Percentiles rank a stretch among this genome's conserved stretches.
These are phyloP conservation scores for Schwanniomyces yamadae DNA, from an alignment of 805 yeast genomes.

Conservation along the genomic window DNA sequence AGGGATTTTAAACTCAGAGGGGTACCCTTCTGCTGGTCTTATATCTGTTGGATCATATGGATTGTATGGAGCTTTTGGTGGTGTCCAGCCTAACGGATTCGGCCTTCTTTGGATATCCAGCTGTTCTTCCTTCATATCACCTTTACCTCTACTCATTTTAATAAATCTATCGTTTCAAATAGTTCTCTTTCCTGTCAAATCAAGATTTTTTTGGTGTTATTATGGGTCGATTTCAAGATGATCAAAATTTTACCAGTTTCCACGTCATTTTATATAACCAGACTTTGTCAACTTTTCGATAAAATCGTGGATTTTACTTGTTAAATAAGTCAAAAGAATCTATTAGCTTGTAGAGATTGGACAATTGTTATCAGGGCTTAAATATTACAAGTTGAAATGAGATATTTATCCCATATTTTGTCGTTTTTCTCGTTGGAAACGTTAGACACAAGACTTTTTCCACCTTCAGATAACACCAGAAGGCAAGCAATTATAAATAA, in stretches of 20 bases:
- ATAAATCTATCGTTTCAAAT: no score
- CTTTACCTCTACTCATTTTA: conserved; percentile 3
- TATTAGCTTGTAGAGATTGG: no score
- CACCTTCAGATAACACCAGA: conserved; percentile 33
- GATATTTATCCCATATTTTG: conserved; percentile 18
- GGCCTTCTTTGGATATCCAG: conserved; percentile 57
- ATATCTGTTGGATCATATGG: conserved; percentile 78
- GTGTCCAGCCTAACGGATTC: conserved; percentile 76
- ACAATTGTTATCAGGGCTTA: no score
- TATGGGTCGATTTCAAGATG: no score
- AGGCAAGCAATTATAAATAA: conserved; percentile 29
- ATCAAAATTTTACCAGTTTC: no score
- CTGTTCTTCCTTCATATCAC: conserved; percentile 1
- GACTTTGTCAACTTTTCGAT: no score
- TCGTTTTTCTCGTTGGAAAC: conserved; percentile 51
- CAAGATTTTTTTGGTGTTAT: no score
- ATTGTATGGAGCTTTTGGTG: conserved; percentile 80
- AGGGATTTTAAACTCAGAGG: conserved; percentile 74
- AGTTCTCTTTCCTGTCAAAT: no score
- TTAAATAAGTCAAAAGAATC: no score
- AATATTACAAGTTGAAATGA: no score
- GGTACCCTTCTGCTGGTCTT: conserved; percentile 83
- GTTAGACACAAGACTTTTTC: conserved; percentile 49
- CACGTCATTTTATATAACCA: no score
- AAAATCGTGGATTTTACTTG: no score